Conservation (phyloP, 2,329 filamentous ascomycete species). For the Trematosphaeria pertusa region DNA sequence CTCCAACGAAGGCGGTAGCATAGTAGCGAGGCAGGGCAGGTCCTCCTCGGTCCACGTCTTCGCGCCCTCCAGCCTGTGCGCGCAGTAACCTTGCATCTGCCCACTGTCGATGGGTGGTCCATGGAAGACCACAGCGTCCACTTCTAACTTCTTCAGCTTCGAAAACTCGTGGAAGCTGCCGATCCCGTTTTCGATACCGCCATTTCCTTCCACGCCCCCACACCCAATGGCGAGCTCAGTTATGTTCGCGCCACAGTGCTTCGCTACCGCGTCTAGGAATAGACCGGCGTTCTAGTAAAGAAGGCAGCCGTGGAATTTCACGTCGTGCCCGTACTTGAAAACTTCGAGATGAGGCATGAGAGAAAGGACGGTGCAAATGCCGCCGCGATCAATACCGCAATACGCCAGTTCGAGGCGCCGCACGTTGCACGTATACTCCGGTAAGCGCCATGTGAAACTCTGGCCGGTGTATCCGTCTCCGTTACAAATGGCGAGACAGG, state of each 20-base stretch:
- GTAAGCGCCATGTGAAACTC: background rate
- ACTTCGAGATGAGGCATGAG: background rate
- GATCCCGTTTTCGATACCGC: background rate
- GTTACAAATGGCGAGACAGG: background rate
- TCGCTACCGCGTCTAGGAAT: background rate
- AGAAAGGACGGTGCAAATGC: background rate
- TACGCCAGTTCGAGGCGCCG: conserved; percentile 5
- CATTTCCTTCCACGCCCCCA: background rate
- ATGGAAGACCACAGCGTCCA: background rate
- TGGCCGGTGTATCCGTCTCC: background rate
- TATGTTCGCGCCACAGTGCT: background rate
- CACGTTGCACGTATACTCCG: background rate
- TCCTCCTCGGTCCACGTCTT: background rate
- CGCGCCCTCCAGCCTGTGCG: background rate
- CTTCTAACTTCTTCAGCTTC: conserved; percentile 1
- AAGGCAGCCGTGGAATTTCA: background rate
- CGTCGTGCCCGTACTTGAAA: conserved; percentile 3
- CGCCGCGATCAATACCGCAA: conserved; percentile 3
- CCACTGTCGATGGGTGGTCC: background rate
- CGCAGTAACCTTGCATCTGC: background rate
- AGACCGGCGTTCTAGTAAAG: background rate
- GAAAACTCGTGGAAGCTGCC: background rate
- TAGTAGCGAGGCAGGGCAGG: conserved; percentile 1
- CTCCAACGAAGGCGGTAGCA: background rate
- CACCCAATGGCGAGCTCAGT: background rate